Evolutionary conservation across 257 asterid genomes (phyloP).

Genomic region (Osmanthus fragrans): DNA sequence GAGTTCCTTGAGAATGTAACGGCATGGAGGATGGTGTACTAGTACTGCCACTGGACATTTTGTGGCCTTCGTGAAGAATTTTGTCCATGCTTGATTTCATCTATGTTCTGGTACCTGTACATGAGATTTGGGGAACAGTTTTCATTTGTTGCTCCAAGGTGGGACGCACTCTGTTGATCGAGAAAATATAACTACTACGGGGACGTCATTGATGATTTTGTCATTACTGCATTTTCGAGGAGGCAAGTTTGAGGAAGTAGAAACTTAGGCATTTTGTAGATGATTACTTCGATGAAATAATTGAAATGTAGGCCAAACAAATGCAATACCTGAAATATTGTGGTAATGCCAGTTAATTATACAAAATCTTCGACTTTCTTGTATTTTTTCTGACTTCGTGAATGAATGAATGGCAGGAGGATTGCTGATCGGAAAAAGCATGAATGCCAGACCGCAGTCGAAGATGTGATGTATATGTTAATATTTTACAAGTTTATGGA

Average conservation of each 20-base stretch:
- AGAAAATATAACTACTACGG: neutral
- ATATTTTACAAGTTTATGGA: conserved; percentile 55
- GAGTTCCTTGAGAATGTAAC: conserved; percentile 38
- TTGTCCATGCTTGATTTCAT: conserved; percentile 24
- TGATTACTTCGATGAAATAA: conserved; percentile 29
- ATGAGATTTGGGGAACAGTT: conserved; percentile 17
- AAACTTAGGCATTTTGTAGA: conserved; percentile 24
- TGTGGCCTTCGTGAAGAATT: conserved; percentile 36
- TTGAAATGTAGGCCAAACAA: conserved; percentile 31
- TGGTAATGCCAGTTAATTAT: conserved; percentile 39
- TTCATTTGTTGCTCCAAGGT: conserved; percentile 1
- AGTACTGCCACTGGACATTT: conserved; percentile 45
- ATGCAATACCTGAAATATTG: conserved; percentile 33
- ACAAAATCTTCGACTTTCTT: neutral
- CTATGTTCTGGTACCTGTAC: conserved; percentile 26
- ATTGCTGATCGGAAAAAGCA: conserved; percentile 54
- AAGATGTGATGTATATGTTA: conserved; percentile 69
- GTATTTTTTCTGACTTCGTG: conserved; percentile 26
- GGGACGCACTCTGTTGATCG: conserved; percentile 11
- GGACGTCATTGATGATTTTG: conserved; percentile 11
- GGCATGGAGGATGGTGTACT: conserved; percentile 44
- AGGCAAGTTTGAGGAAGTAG: conserved; percentile 16
- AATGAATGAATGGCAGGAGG: conserved; percentile 55
- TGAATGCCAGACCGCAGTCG: conserved; percentile 66
- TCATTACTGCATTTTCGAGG: neutral